phyloP scores from a whole-genome alignment of 768 basidiomycete genomes.

The Butyriboletus loyo region DNA sequence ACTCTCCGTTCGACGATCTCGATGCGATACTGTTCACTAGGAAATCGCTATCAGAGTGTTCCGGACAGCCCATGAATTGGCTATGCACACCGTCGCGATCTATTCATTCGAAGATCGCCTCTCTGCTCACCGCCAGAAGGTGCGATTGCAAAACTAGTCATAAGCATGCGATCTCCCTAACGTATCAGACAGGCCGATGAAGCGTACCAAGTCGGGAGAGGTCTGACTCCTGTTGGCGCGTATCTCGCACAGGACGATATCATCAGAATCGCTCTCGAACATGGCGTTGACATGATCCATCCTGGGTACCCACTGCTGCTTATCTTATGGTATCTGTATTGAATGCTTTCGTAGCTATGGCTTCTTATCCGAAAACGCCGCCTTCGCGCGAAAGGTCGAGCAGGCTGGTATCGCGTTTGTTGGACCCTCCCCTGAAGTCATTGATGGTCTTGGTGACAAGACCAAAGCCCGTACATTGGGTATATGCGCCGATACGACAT shows the following conservation, averaged over 20 bases:
- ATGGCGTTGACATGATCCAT: slow-evolving; percentile 99
- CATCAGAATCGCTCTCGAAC: slow-evolving; percentile 92
- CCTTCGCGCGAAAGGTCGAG: slow-evolving; percentile 97
- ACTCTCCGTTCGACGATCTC: slow-evolving; percentile 8
- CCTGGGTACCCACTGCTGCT: slow-evolving; percentile 62
- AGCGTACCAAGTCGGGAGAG: slow-evolving; percentile 97
- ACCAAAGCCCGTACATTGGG: slow-evolving; percentile 92
- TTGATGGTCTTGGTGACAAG: slow-evolving; percentile 98
- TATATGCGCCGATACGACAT: slow-evolving; percentile 29
- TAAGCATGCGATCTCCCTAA: slow-evolving; percentile 29
- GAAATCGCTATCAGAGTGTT: slow-evolving; percentile 99
- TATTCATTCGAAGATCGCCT: slow-evolving; percentile 96
- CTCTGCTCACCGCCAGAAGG: slow-evolving; percentile 97
- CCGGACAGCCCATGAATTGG: slow-evolving; percentile 96
- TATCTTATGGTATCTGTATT: not conserved
- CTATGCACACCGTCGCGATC: slow-evolving; percentile 99
- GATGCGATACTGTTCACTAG: slow-evolving; percentile 36
- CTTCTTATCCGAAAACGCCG: slow-evolving; percentile 96
- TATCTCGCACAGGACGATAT: slow-evolving; percentile 98
- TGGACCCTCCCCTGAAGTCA: slow-evolving; percentile 92
- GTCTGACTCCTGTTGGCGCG: slow-evolving; percentile 92
- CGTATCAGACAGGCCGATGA: slow-evolving; percentile 75
- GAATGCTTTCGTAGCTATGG: slow-evolving; percentile 64
- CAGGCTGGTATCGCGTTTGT: slow-evolving; percentile 96
- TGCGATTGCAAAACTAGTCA: slow-evolving; percentile 31